Evolutionary conservation across 305 asterid genomes (phyloP).

Genomic region (Fraxinus floribunda): DNA sequence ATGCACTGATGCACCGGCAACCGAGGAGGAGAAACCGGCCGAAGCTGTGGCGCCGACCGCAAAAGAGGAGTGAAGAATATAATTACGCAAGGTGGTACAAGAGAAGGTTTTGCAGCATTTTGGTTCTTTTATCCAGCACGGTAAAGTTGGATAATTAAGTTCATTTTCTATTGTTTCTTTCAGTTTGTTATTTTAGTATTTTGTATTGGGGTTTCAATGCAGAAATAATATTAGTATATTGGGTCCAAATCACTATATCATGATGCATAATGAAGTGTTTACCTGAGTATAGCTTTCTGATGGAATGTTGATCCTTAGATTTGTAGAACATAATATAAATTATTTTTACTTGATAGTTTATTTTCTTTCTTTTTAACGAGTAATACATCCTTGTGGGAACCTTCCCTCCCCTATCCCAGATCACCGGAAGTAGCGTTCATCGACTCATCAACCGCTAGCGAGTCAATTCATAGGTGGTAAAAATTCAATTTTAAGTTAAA

Average conservation of each 20-base stretch:
- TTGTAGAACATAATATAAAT: not conserved
- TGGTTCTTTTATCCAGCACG: conserved; percentile 26
- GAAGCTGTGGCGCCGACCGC: conserved; percentile 8
- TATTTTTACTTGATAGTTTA: not conserved
- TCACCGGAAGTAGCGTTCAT: not conserved
- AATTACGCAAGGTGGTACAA: conserved; percentile 12
- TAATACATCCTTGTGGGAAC: not conserved
- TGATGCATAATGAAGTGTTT: conserved; percentile 10
- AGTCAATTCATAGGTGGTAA: not conserved
- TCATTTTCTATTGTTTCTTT: conserved; percentile 2
- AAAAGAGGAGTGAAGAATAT: conserved; percentile 16
- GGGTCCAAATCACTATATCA: conserved; percentile 3
- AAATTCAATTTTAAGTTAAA: not conserved
- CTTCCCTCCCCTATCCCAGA: not conserved
- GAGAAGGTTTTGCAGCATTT: conserved; percentile 16
- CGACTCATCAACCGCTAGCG: not conserved
- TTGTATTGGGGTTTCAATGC: conserved; percentile 21
- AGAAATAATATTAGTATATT: conserved; percentile 20
- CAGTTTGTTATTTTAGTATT: conserved; percentile 12
- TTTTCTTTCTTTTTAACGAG: not conserved
- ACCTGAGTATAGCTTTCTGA: conserved; percentile 23
- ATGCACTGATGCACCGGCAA: conserved; percentile 7
- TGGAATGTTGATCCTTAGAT: conserved; percentile 21
- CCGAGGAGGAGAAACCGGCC: conserved; percentile 23
- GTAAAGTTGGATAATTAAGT: conserved; percentile 10